These are phyloP conservation scores for Potentilla sterilis DNA, from an alignment of 306 rosid species.

Conservation along the genomic window DNA sequence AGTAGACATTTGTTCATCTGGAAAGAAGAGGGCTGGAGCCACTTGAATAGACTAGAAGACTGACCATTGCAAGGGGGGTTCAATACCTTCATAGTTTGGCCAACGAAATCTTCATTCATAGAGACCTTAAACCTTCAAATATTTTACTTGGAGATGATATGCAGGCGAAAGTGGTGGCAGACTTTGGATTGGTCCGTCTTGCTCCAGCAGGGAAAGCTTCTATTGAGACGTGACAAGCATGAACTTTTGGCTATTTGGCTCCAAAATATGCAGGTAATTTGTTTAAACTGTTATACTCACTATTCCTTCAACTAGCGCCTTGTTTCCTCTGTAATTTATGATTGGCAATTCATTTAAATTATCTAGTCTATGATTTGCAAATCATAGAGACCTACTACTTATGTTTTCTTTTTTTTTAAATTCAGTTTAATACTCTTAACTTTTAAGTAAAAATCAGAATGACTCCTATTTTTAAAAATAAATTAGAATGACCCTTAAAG, in stretches of 20 bases:
- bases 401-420: too few relatives aligned
- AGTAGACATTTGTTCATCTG: conserved; percentile 57
- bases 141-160: conserved; percentile 87
- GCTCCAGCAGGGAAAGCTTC: conserved; percentile 90
- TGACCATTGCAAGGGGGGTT: conserved; percentile 77
- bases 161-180: conserved; percentile 78
- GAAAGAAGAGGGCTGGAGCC: conserved; percentile 60
- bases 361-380: too few relatives aligned
- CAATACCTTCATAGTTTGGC: conserved; percentile 83
- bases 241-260: conserved; percentile 94
- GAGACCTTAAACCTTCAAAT: conserved; percentile 94
- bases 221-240: conserved; percentile 72
- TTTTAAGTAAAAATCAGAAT: too few relatives aligned
- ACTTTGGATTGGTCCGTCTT: conserved; percentile 90
- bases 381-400: too few relatives aligned
- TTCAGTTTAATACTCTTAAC: too few relatives aligned
- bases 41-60: conserved; percentile 74
- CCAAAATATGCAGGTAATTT: conserved; percentile 87
- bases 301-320: background rate
- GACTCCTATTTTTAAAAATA: too few relatives aligned
- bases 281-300: background rate
- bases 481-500: too few relatives aligned
- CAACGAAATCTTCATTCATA: conserved; percentile 78
- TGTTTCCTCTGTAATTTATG: background rate
- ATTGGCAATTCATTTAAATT: background rate